Evolutionary conservation across 2,329 filamentous ascomycete genomes (phyloP), one percentile per base, ranked within the genome.

Genomic region (Aspergillus ibericus): DNA sequence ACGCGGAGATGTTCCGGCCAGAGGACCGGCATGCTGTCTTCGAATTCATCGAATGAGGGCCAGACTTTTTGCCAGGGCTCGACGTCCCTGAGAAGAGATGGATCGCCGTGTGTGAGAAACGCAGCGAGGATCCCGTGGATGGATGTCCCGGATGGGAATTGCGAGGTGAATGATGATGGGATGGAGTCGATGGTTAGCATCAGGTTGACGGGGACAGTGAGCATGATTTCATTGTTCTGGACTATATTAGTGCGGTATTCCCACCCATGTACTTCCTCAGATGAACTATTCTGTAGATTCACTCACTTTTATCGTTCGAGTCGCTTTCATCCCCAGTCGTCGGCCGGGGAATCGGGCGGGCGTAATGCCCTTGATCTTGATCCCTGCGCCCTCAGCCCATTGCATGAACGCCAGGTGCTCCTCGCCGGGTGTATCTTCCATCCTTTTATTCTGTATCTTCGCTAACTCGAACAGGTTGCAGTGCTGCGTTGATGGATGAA

Each of bases 301-400:
- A 58, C 60, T 57, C 47, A 90, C 89, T 76, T 88, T 77, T 59
- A 93, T 81, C 5, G 82, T 77, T 38, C 82, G 82, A 13, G 85
- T 86, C 7, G 91, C 88, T 27, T 92, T 80, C 50, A 96, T 85
- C 38, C 92, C 92, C 57, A 93, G 83, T 42, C 92, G 91, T 57
- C 89, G 82, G 2, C 86, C 88, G 1, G 87, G 84, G n/a, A 96
- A 85, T 49, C 78, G 78, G 38, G 85, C 81, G 2, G 91, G 86
- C 1, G 79, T 78, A 44, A 95, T 84, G 35, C 86, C 87, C 63
- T 88, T 81, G 65, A 92, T 83, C 48, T 81, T 75, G 29, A 95
- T 82, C 8, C 89, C 89, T 53, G 85, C 81, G 3, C 76, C 73
- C 44, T 79, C 71, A 1, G 88, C 88, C 89, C 91, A 96, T 59